These are phyloP conservation scores for Calonectria leucothoes DNA, from an alignment of 2,329 filamentous ascomycete genomes.

Conservation along the genomic window DNA sequence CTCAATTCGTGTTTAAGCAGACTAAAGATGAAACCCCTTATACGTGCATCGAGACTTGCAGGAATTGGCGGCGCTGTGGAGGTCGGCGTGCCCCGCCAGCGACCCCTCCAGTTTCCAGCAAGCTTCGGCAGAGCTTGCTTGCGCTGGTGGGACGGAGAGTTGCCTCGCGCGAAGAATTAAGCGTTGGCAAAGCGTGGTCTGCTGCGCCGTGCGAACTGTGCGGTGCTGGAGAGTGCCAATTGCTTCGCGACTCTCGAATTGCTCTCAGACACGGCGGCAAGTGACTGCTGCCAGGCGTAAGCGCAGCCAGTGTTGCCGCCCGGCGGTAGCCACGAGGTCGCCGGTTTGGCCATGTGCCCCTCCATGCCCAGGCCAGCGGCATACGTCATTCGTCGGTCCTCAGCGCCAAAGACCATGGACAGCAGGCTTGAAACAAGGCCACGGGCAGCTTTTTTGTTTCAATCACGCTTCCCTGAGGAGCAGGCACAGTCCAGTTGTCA, in stretches of 20 bases:
- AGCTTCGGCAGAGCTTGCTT: conserved; percentile 4
- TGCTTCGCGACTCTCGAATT: neutral
- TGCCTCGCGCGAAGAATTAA: neutral
- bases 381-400: conserved; percentile 17
- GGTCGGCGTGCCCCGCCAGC: conserved; percentile 21
- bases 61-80: conserved; percentile 9
- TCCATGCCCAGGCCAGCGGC: conserved; percentile 5
- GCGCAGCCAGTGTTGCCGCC: conserved; percentile 4
- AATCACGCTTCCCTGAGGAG: neutral
- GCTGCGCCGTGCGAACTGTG: neutral
- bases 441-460: neutral
- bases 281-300: neutral
- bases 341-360: conserved; percentile 12
- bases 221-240: neutral
- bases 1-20: neutral
- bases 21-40: conserved; percentile 11
- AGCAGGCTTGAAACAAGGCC: conserved; percentile 8
- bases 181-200: neutral
- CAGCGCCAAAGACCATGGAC: neutral
- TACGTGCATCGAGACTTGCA: conserved; percentile 6
- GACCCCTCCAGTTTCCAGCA: conserved; percentile 23
- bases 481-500: neutral
- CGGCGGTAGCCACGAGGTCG: conserved; percentile 2
- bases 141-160: neutral
- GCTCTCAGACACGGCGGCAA: neutral